phyloP scores from a whole-genome alignment of 495 filamentous ascomycete genomes.

The Lophiostoma macrostomum region DNA sequence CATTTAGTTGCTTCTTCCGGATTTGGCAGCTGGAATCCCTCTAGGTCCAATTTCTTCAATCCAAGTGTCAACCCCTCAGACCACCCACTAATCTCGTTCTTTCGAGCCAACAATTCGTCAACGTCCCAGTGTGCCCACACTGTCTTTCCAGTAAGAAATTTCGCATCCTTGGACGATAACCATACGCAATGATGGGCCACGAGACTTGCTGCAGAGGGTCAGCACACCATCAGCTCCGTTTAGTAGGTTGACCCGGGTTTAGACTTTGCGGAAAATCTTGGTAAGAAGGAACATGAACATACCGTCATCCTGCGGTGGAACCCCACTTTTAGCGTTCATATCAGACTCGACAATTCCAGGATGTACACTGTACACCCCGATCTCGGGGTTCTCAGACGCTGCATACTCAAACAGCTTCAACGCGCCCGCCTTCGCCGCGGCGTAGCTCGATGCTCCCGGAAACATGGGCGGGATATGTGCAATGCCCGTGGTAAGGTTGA shows the following conservation, averaged over 20 bases:
- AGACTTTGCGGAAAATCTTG: conserved; percentile 40
- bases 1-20: too few relatives aligned
- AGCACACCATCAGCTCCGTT: too few relatives aligned
- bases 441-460: conserved; percentile 41
- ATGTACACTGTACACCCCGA: conserved; percentile 49
- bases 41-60: too few relatives aligned
- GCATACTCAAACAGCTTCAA: conserved; percentile 45
- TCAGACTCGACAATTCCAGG: conserved; percentile 47
- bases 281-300: conserved; percentile 19
- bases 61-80: too few relatives aligned
- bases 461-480: conserved; percentile 43
- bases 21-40: too few relatives aligned
- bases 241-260: too few relatives aligned
- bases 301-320: conserved; percentile 44
- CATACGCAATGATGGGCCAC: too few relatives aligned
- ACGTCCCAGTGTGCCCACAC: conserved; percentile 57
- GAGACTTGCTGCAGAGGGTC: too few relatives aligned
- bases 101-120: conserved; percentile 48
- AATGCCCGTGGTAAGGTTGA: conserved; percentile 42
- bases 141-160: conserved; percentile 49
- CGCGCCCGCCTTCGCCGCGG: conserved; percentile 44
- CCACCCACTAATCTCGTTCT: conserved; percentile 48
- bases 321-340: conserved; percentile 44
- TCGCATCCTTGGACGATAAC: conserved; percentile 49
- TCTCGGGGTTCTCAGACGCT: conserved; percentile 38